These are phyloP conservation scores for Aspergillus ochraceoroseus DNA, from an alignment of 2,329 filamentous ascomycete genomes.

Conservation along the genomic window DNA sequence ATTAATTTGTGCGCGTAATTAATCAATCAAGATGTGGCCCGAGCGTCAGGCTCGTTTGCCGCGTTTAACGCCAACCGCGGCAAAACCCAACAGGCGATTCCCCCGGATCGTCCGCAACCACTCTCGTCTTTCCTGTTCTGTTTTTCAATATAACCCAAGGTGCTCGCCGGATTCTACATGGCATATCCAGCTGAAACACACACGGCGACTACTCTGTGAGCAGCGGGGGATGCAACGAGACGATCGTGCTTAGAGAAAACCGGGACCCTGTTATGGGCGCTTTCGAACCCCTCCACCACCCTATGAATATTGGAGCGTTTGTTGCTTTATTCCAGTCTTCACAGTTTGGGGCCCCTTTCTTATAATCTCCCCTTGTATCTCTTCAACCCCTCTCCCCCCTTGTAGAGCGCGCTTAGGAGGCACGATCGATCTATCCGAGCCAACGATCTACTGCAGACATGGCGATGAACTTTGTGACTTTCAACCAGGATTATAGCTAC, in stretches of 20 bases:
- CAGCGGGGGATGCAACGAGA: slow-evolving; percentile 17
- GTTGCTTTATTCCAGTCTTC: background rate
- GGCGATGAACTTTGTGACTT: slow-evolving; percentile 95
- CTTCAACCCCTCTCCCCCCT: background rate
- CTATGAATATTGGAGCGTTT: slow-evolving; percentile 5
- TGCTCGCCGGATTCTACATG: slow-evolving; percentile 9
- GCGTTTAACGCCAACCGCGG: slow-evolving; percentile 25
- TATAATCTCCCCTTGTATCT: background rate
- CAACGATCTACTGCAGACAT: slow-evolving; percentile 46
- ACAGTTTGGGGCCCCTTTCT: background rate
- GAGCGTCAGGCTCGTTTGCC: slow-evolving; percentile 34
- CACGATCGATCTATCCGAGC: slow-evolving; percentile 14
- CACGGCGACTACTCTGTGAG: slow-evolving; percentile 3
- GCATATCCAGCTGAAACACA: slow-evolving; percentile 5
- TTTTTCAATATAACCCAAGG: slow-evolving; percentile 4
- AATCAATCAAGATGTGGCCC: slow-evolving; percentile 39
- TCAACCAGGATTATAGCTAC: slow-evolving; percentile 98
- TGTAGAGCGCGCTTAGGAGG: slow-evolving; percentile 8
- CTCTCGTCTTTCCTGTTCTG: slow-evolving; percentile 1
- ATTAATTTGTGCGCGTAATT: slow-evolving; percentile 1
- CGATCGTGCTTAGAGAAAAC: slow-evolving; percentile 16
- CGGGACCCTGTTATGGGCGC: slow-evolving; percentile 20
- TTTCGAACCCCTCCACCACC: slow-evolving; percentile 19
- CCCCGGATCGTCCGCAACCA: slow-evolving; percentile 20
- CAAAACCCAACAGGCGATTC: slow-evolving; percentile 18